A percentile compares a stretch with the other conserved stretches of the same genome.
phyloP scores from a whole-genome alignment of 2,329 filamentous ascomycete genomes.

The Alternaria triticina region DNA sequence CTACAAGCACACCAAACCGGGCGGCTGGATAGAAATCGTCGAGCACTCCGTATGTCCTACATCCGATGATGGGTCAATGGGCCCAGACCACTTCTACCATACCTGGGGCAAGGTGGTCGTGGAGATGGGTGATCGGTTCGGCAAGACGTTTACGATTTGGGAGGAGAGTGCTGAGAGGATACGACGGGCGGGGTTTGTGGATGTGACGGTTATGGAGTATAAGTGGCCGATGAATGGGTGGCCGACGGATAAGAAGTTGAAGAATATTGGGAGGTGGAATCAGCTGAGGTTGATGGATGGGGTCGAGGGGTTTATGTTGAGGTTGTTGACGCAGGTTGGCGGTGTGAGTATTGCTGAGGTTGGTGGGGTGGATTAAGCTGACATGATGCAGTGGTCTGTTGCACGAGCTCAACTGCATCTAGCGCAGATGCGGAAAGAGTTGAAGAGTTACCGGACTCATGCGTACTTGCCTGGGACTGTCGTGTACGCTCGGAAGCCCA shows the following conservation, averaged over 20 bases:
- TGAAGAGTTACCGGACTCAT: constrained; percentile 43
- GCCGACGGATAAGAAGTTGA: constrained; percentile 37
- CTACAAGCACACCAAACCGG: constrained; percentile 47
- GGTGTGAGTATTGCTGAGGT: constrained; percentile 26
- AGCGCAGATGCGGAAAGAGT: constrained; percentile 44
- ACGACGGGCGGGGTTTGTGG: constrained; percentile 42
- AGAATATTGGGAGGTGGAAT: constrained; percentile 48
- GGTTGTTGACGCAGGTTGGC: constrained; percentile 44
- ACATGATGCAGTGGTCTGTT: constrained; percentile 35
- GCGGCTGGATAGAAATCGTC: constrained; percentile 53
- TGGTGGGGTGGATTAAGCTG: not conserved
- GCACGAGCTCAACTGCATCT: constrained; percentile 45
- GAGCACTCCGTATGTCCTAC: constrained; percentile 51
- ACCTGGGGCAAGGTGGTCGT: constrained; percentile 44
- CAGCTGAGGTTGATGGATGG: constrained; percentile 46
- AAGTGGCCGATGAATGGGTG: constrained; percentile 49
- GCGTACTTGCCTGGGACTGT: constrained; percentile 47
- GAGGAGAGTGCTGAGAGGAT: constrained; percentile 42
- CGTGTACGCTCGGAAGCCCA: constrained; percentile 46
- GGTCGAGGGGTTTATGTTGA: constrained; percentile 47
- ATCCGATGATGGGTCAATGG: constrained; percentile 51
- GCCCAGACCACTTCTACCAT: constrained; percentile 45
- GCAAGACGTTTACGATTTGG: constrained; percentile 47
- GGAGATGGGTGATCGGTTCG: constrained; percentile 47
- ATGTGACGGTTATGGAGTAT: constrained; percentile 39